Base-by-base conservation (phyloP, 2,329 filamentous ascomycete genomes). In the Epichloe hybrida region DNA sequence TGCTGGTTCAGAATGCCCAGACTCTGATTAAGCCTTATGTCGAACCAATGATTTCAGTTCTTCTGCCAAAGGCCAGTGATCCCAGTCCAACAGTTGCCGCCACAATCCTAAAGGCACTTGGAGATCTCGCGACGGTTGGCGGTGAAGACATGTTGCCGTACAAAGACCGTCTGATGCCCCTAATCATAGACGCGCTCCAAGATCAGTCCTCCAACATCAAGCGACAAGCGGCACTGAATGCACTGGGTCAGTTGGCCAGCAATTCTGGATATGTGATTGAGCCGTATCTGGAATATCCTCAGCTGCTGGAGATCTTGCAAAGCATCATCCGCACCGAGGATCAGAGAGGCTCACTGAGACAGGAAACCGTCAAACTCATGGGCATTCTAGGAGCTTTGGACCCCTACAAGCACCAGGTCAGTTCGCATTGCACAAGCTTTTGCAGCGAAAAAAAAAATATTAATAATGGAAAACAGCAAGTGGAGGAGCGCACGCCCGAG, bases 221-320 rank as follows among this genome's bases (percentile, higher is more conserved):
- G 69, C 83, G 93, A 50, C 90, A 95, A 66, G 88, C 94, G 5
- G 91, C 93, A 3, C 74, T 98, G 35, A 86, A 87, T 57, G 93
- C 93, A 0, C 75, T 98, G 0, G 91, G 91, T 20, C 90, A 97
- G 63, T 72, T 98, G 50, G 89, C 93, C 5, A 95, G 89, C 62
- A 97, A 95, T 66, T 93, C 90, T 13, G 93, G 94, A 58, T 98
- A 98, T 69, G 94, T 98, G 49, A 97, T 98, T 53, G 83, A 90
- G 51, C 94, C 94, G 0, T 98, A 98, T 61, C 76, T 91, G 46
- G 90, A 98, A 54, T 95, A 97, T 59, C 93, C 94, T 0, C 85
- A 96, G 62, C 78, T 98, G 8, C 81, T 98, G 46, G 89, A 93
- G 54, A 86, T 97, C 31, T 72, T 98, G 11, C 91, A 96, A 63